phyloP scores from a whole-genome alignment of 306 rosid genomes.

The peach (Prunus persica) region DNA sequence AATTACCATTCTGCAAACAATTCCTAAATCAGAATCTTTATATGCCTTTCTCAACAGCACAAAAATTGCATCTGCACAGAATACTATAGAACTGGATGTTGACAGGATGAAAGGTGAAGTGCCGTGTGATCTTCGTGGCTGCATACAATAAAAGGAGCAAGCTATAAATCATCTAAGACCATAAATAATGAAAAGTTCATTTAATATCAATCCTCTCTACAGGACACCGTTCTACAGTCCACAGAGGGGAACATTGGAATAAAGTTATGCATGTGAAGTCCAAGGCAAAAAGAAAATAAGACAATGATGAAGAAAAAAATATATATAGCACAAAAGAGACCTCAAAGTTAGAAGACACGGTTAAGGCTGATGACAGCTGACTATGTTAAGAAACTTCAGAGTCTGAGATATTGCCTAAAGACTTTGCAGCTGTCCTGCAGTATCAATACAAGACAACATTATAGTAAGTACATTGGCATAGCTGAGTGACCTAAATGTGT shows the following conservation, averaged over 20 bases:
- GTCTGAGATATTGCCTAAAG: conserved; percentile 55
- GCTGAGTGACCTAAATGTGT: neutral
- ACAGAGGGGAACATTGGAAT: neutral
- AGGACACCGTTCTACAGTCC: neutral
- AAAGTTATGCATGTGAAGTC: neutral
- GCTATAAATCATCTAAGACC: conserved; percentile 7
- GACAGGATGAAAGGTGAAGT: conserved; percentile 53
- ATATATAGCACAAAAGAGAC: conserved; percentile 31
- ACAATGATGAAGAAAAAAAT: conserved; percentile 1
- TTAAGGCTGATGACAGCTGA: conserved; percentile 65
- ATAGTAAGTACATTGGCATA: neutral
- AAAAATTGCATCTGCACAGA: conserved; percentile 74
- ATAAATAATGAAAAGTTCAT: neutral
- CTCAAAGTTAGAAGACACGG: conserved; percentile 95
- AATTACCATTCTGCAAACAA: conserved; percentile 80
- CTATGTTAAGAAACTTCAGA: conserved; percentile 55
- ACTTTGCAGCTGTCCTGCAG: conserved; percentile 68
- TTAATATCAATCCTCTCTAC: neutral
- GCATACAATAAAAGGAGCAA: conserved; percentile 28
- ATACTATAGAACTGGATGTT: conserved; percentile 61
- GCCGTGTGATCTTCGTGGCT: conserved; percentile 84
- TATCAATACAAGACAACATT: conserved; percentile 24
- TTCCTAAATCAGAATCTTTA: conserved; percentile 74
- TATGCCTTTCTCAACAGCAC: conserved; percentile 81
- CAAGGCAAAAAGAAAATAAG: neutral